A percentile compares a stretch with the other conserved stretches of the same genome.
Conservation (phyloP, 176 grass and related monocot genomes). For the Oryza meridionalis region DNA sequence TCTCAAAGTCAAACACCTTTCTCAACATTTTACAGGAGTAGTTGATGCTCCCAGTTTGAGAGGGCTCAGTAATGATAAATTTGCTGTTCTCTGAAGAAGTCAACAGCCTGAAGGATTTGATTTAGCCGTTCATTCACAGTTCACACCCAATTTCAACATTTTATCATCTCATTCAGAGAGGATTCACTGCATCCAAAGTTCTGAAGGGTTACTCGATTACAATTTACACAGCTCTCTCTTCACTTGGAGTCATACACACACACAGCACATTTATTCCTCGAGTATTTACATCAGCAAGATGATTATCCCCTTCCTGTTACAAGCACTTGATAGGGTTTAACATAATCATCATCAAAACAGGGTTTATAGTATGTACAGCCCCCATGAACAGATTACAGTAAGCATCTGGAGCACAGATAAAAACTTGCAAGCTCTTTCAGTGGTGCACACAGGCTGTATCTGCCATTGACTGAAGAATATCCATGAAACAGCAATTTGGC, state of each 20-base stretch:
- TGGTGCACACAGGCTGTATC: neutral
- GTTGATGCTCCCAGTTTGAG: neutral
- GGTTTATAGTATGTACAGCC: neutral
- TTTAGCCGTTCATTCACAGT: neutral
- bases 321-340: neutral
- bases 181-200: neutral
- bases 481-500: neutral
- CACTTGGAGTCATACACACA: too few relatives aligned
- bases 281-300: neutral
- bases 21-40: neutral
- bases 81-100: neutral
- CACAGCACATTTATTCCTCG: neutral
- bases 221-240: neutral
- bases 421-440: neutral
- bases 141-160: neutral
- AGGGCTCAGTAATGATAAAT: neutral
- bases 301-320: neutral
- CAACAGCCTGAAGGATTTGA: neutral
- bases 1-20: neutral
- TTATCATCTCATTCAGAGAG: neutral
- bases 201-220: neutral
- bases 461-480: neutral
- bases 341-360: slow-evolving; percentile 11
- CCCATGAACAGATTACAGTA: neutral
- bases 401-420: neutral